Base-by-base conservation (phyloP, 129 eudicot genomes). In the sunflower (Helianthus annuus) region DNA sequence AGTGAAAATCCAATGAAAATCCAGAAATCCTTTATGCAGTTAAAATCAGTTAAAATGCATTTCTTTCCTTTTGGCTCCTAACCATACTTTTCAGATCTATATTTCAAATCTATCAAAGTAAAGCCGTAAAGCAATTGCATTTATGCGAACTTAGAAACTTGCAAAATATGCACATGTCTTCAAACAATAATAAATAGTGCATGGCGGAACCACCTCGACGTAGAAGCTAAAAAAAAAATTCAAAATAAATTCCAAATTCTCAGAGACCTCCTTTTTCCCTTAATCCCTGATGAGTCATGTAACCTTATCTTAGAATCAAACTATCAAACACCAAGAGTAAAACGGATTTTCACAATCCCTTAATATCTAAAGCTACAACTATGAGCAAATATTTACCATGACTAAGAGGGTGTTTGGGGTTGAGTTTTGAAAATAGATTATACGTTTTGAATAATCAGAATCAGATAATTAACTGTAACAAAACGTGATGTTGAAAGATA, bases 331-430 rank as follows among this genome's bases (percentile, higher is more conserved):
- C 69, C 53, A 64, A 64, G 36, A 10, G 34, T 19, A 64, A 64
- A 64, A 64, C 6, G 7, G 15, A 69, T 39, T 34, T 55, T 10
- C 63, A 16, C 3, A 36, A 38, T 69, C 34, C 36, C 4, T 32
- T 32, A 32, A 32, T 38, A 53, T 17, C 9, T 6, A 38, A 17
- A 34, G 75, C 51, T 38, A 56, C 55, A 45, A 71, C 57, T 24
- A 10, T 71, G 52, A 59, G 68, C 69, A 72, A 44, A 72, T n/a
- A 72, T 29, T 45, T 48, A 72, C 12, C 65, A 70, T 45, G 69
- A 59, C 10, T 24, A n/a, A n/a, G n/a, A n/a, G n/a, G n/a, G n/a
- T n/a, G n/a, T n/a, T n/a, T n/a, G n/a, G n/a, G n/a, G n/a, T n/a
- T n/a, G n/a, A n/a, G n/a, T n/a, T n/a, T n/a, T n/a, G n/a, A n/a